Evolutionary conservation across 2,329 filamentous ascomycete species (phyloP), one percentile per base, ranked within the genome.

Genomic region (Talaromyces marneffei): DNA sequence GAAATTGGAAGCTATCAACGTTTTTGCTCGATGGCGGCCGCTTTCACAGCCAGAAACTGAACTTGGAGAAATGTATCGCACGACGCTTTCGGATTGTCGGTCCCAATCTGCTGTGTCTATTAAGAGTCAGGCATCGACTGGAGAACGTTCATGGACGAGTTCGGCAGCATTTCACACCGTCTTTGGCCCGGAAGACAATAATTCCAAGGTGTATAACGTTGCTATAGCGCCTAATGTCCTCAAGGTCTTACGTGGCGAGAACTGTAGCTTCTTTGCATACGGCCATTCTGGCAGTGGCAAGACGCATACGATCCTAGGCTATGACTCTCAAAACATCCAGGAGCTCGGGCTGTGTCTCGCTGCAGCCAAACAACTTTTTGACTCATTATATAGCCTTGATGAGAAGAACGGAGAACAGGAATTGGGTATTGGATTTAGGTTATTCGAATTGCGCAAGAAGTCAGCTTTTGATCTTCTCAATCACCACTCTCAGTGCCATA

Each of bases 211-310:
- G 2, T 75, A 72, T 46, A 63, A 69, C 18, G 56, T 59, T 0
- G 64, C 75, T 2, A 72, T 79, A 3, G 66, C 68, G 14, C 74
- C 76, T 3, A 68, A 67, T 0, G 57, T 79, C 0, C 69, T 73
- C 1, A 56, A 65, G 10, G 70, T 79, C 9, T 57, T 78, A 29
- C 55, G 66, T 10, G 76, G 76, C 3, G 67, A 66, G 14, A 74
- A 65, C 12, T 78, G 76, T 68, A 79, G 73, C 56, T 74, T 77
- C 66, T 78, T 78, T 61, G 77, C 76, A 9, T 79, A 79, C 59
- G 76, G 77, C 2, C 75, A 78, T 64, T 77, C 77, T 2, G 74
- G 74, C 18, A 78, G 75, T 58, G 76, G 75, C 0, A 78, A 78
- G 62, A 73, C 75, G 1, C 75, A 77, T 61, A 78, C 75, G 0